Conservation (phyloP, 140 eudicot species). For the Cichorium intybus region DNA sequence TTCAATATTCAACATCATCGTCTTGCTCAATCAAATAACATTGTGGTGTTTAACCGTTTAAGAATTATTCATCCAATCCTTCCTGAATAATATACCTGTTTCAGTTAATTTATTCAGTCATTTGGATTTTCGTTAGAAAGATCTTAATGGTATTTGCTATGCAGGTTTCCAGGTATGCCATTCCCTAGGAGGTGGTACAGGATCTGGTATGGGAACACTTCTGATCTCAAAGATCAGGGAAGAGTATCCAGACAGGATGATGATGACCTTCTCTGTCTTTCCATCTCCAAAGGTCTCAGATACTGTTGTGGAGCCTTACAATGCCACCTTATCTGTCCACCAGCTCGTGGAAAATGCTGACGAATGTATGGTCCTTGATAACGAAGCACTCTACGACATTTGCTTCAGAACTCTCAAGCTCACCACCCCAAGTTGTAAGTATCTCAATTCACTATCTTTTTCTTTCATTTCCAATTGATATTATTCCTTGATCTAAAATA, state of each 20-base stretch:
- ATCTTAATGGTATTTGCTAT: neutral
- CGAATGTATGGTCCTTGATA: conserved; percentile 72
- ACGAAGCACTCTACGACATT: conserved; percentile 62
- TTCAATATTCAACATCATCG: neutral
- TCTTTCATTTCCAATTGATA: neutral
- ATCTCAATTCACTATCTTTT: neutral
- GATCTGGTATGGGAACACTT: conserved; percentile 72
- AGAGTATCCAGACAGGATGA: conserved; percentile 71
- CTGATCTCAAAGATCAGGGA: conserved; percentile 62
- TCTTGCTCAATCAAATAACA: neutral
- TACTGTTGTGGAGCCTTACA: conserved; percentile 72
- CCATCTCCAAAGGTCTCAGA: conserved; percentile 72
- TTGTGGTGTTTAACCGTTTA: neutral
- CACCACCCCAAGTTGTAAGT: conserved; percentile 73
- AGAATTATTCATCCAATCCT: too few relatives aligned
- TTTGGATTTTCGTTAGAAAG: neutral
- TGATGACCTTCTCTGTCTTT: conserved; percentile 70
- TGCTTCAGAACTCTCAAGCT: conserved; percentile 71
- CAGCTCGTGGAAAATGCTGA: conserved; percentile 73
- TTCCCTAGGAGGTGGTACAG: conserved; percentile 70
- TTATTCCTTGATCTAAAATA: neutral
- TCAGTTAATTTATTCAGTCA: too few relatives aligned
- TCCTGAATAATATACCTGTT: too few relatives aligned
- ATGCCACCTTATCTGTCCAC: conserved; percentile 65
- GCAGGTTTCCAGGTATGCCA: conserved; percentile 79